Conservation (phyloP, 2,329 filamentous ascomycete species). For the Ophiostoma ulmi region DNA sequence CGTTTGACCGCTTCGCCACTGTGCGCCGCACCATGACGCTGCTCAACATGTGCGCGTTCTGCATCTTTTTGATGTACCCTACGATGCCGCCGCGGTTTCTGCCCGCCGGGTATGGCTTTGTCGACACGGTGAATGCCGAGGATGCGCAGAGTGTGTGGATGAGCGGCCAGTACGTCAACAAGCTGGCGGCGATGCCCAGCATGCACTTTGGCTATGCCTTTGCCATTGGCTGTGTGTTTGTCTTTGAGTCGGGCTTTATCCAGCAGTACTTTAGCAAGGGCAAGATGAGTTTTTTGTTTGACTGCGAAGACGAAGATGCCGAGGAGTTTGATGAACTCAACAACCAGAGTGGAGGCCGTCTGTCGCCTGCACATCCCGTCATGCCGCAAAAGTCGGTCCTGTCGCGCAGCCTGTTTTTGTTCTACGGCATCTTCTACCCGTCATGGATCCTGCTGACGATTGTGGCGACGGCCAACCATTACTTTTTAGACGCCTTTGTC, state of each 20-base stretch:
- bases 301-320: slow-evolving; percentile 22
- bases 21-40: slow-evolving; percentile 46
- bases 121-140: slow-evolving; percentile 48
- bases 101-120: slow-evolving; percentile 45
- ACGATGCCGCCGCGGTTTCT: slow-evolving; percentile 60
- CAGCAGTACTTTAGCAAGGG: slow-evolving; percentile 30
- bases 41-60: slow-evolving; percentile 56
- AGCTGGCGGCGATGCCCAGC: slow-evolving; percentile 54
- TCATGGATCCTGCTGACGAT: slow-evolving; percentile 52
- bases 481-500: slow-evolving; percentile 62
- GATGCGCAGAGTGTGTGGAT: slow-evolving; percentile 51
- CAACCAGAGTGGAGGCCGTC: background rate
- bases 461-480: slow-evolving; percentile 57
- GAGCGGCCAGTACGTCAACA: slow-evolving; percentile 53
- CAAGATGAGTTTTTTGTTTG: slow-evolving; percentile 11
- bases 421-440: slow-evolving; percentile 48
- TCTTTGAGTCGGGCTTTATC: slow-evolving; percentile 49
- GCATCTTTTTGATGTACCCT: slow-evolving; percentile 58
- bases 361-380: background rate
- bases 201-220: slow-evolving; percentile 55
- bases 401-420: slow-evolving; percentile 25
- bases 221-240: slow-evolving; percentile 48
- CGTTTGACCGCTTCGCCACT: slow-evolving; percentile 36
- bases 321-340: slow-evolving; percentile 7
- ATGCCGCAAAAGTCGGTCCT: slow-evolving; percentile 4